These are phyloP conservation scores for Yamadazyma songkhlaensis DNA, from an alignment of 1,139 yeast genomes.

Conservation along the genomic window DNA sequence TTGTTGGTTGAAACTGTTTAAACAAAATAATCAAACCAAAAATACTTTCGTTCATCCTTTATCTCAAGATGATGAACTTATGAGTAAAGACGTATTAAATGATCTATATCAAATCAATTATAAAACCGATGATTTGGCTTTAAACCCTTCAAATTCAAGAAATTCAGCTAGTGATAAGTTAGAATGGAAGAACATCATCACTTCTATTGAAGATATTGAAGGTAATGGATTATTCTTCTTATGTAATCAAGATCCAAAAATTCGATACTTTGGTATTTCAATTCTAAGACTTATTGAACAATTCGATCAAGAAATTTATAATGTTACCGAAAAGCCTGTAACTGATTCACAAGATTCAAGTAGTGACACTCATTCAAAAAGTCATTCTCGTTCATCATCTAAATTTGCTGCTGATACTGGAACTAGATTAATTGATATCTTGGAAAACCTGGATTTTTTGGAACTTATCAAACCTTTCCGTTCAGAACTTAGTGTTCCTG, in stretches of 20 bases:
- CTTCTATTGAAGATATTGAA: conserved; percentile 89
- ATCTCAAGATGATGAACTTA: conserved; percentile 37
- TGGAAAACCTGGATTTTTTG: conserved; percentile 68
- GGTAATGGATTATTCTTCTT: conserved; percentile 92
- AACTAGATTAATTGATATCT: conserved; percentile 71
- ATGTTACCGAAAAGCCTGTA: conserved; percentile 30
- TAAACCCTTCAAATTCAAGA: conserved; percentile 22
- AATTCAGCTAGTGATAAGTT: conserved; percentile 56
- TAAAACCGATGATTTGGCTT: conserved; percentile 32
- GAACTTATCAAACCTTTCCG: conserved; percentile 61
- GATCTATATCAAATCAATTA: conserved; percentile 45
- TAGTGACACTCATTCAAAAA: conserved; percentile 11
- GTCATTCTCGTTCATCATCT: conserved; percentile 60
- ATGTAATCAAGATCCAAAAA: conserved; percentile 79
- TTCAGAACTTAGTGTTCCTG: conserved; percentile 76
- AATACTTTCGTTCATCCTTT: conserved; percentile 21
- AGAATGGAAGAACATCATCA: conserved; percentile 74
- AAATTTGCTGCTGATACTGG: conserved; percentile 80
- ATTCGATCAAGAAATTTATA: conserved; percentile 79
- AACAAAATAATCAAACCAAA: conserved; percentile 21
- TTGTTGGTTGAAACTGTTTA: conserved; percentile 75
- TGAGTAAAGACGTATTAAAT: conserved; percentile 41
- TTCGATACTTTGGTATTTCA: conserved; percentile 72
- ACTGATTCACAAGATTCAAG: not conserved
- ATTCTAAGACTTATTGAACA: conserved; percentile 74